phyloP scores from a whole-genome alignment of 225 moss, liverwort and hornwort species.

The Pleurozium schreberi region DNA sequence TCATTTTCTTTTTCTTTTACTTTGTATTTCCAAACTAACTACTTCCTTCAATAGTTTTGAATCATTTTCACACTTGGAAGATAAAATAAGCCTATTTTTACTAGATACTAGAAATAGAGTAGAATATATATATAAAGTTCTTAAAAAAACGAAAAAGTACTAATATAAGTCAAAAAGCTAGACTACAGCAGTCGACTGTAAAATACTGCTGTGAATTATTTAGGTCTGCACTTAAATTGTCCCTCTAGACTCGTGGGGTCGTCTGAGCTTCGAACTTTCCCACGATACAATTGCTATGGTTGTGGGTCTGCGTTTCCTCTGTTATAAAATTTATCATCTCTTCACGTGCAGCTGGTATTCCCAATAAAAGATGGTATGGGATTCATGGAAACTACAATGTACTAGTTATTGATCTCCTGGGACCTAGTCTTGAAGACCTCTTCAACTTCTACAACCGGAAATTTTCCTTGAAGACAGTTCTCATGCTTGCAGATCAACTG shows the following conservation, averaged over 20 bases:
- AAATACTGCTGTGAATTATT: not conserved
- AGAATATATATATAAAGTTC: too few species aligned
- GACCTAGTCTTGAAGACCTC: not conserved
- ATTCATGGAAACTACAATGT: not conserved
- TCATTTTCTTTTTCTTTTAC: too few species aligned
- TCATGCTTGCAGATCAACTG: not conserved
- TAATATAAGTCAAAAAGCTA: too few species aligned
- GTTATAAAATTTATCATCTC: not conserved
- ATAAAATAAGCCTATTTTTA: too few species aligned
- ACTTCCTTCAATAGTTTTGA: too few species aligned
- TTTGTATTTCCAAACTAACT: too few species aligned
- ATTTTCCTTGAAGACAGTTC: not conserved
- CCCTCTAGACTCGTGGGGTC: not conserved
- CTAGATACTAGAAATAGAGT: too few species aligned
- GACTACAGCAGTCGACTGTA: too few species aligned
- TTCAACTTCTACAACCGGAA: not conserved
- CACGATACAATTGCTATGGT: not conserved
- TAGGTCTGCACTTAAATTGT: not conserved
- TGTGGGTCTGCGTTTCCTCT: not conserved
- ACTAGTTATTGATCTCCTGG: not conserved
- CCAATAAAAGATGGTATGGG: not conserved
- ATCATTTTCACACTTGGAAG: too few species aligned
- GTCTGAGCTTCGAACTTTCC: not conserved
- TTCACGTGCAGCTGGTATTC: not conserved
- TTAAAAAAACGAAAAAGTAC: too few species aligned